These are phyloP conservation scores for Penicillium polonicum DNA, from an alignment of 2,329 filamentous ascomycete genomes.

Conservation along the genomic window DNA sequence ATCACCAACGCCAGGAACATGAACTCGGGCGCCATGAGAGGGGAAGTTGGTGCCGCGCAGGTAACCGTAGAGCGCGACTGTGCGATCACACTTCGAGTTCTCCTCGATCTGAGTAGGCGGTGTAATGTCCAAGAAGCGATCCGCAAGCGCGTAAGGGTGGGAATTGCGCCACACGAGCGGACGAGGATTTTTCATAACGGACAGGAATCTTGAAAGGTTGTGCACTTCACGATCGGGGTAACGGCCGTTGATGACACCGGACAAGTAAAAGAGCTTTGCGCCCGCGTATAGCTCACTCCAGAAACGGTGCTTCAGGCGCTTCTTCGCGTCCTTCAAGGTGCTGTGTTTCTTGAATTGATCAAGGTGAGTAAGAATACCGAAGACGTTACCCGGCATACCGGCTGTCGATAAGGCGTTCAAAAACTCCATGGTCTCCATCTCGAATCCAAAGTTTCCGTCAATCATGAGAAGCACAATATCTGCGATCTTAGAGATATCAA, in stretches of 20 bases:
- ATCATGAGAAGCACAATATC: conserved; percentile 98
- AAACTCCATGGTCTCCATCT: conserved; percentile 99
- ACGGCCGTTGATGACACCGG: conserved; percentile 91
- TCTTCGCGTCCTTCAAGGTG: conserved; percentile 88
- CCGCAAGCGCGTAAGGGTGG: conserved; percentile 89
- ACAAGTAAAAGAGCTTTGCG: conserved; percentile 94
- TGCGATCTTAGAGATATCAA: conserved; percentile 94
- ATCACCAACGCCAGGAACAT: conserved; percentile 90
- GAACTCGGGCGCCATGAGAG: conserved; percentile 78
- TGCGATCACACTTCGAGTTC: conserved; percentile 84
- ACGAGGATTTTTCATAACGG: conserved; percentile 97
- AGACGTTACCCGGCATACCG: conserved; percentile 98
- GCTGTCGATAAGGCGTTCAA: conserved; percentile 89
- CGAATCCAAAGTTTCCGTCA: conserved; percentile 96
- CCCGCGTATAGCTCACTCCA: conserved; percentile 98
- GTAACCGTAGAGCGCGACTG: conserved; percentile 89
- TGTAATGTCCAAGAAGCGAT: conserved; percentile 93
- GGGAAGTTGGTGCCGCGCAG: conserved; percentile 92
- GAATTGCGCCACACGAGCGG: conserved; percentile 96
- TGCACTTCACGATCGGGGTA: conserved; percentile 97
- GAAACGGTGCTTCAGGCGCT: conserved; percentile 89
- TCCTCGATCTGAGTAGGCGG: conserved; percentile 89
- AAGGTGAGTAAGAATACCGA: conserved; percentile 92
- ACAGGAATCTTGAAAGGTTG: conserved; percentile 91
- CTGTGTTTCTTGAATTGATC: conserved; percentile 95